phyloP scores from a whole-genome alignment of 163 green algal genomes.

The Picocystis sp. region DNA sequence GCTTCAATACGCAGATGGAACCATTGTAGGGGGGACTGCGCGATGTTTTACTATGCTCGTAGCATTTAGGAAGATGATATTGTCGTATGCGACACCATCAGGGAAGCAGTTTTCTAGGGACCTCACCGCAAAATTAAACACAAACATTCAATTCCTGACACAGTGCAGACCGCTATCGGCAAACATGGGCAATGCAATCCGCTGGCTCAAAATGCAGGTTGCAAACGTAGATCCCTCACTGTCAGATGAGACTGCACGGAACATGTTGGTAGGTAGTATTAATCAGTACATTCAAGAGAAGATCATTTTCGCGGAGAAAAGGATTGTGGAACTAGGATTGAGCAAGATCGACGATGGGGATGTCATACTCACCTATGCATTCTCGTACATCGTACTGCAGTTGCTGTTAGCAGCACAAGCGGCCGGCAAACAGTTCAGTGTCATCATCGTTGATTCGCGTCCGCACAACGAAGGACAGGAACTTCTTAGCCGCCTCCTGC shows the following conservation, averaged over 20 bases:
- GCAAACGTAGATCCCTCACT: constrained; percentile 11
- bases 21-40: constrained; percentile 51
- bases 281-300: constrained; percentile 39
- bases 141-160: constrained; percentile 66
- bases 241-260: constrained; percentile 1
- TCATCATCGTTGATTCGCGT: constrained; percentile 73
- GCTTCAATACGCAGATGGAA: constrained; percentile 52
- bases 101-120: constrained; percentile 58
- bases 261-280: constrained; percentile 5
- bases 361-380: constrained; percentile 76
- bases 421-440: constrained; percentile 40
- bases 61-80: constrained; percentile 41
- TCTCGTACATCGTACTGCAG: constrained; percentile 43
- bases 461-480: constrained; percentile 58
- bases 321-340: constrained; percentile 24
- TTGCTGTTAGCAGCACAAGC: constrained; percentile 36
- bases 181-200: constrained; percentile 89
- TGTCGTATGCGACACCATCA: constrained; percentile 50
- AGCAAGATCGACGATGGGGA: constrained; percentile 62
- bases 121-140: constrained; percentile 56
- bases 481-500: constrained; percentile 37
- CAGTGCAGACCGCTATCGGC: constrained; percentile 65
- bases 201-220: constrained; percentile 65
- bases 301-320: constrained; percentile 31
- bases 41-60: constrained; percentile 72